These are phyloP conservation scores for Euphorbia celastroides DNA, from an alignment of 441 rosid species.

Conservation along the genomic window DNA sequence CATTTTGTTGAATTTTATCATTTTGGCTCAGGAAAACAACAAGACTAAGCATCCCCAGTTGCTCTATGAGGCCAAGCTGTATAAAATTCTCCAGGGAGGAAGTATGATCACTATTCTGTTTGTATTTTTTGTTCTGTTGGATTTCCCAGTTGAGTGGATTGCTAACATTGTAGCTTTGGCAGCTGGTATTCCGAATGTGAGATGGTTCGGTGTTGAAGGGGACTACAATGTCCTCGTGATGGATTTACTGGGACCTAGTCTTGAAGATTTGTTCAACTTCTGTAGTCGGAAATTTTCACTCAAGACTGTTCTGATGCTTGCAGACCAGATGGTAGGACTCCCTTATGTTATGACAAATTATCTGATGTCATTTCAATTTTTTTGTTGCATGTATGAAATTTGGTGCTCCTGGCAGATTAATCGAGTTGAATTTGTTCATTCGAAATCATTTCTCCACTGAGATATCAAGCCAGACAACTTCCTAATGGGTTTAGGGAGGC, in stretches of 20 bases:
- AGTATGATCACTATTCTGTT: slow-evolving; percentile 38
- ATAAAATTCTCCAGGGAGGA: slow-evolving; percentile 96
- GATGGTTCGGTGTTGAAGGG: slow-evolving; percentile 94
- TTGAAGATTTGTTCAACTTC: slow-evolving; percentile 95
- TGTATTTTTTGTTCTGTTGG: not conserved
- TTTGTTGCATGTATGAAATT: not conserved
- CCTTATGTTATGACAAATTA: not conserved
- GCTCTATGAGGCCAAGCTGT: slow-evolving; percentile 85
- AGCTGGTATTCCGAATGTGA: slow-evolving; percentile 94
- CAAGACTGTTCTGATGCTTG: slow-evolving; percentile 96
- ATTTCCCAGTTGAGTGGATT: not conserved
- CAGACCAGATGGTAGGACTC: slow-evolving; percentile 84
- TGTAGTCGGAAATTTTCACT: slow-evolving; percentile 91
- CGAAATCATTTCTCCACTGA: slow-evolving; percentile 94
- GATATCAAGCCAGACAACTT: slow-evolving; percentile 99
- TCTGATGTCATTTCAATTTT: slow-evolving; percentile 7
- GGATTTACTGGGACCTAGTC: slow-evolving; percentile 99
- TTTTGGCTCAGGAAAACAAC: slow-evolving; percentile 63
- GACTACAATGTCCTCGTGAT: slow-evolving; percentile 93
- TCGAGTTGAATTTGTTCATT: slow-evolving; percentile 86
- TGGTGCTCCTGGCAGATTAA: slow-evolving; percentile 54
- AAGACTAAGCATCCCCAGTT: slow-evolving; percentile 99
- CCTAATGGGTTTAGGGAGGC: slow-evolving; percentile 96
- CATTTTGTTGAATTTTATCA: not conserved
- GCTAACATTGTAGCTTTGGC: slow-evolving; percentile 23